Base-by-base conservation (phyloP, 2,329 filamentous ascomycete species). In the Penicillium sp. region DNA sequence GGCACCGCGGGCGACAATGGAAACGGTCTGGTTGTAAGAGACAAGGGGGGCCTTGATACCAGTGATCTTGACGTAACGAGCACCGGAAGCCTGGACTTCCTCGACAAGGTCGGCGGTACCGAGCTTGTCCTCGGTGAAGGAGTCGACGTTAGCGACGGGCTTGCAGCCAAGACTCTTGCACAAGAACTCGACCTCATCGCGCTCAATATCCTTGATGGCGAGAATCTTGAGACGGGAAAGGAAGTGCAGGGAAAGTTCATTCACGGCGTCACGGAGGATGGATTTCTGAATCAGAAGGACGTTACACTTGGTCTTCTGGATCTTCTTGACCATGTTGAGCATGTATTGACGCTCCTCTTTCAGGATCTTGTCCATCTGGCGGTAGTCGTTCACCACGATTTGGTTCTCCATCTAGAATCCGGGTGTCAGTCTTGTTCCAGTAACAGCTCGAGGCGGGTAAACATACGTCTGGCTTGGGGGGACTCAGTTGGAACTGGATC, bases 221-320 rank as follows among this genome's bases (percentile, higher is more conserved):
- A 97, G 82, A 66, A 99, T 99, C 77, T 93, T 93, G 61, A 97
- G 88, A 76, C 97, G 96, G 69, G 94, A 91, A 62, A 99, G 83
- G 84, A 99, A 99, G 79, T 99, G 94, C 62, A 99, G 84, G 60
- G 91, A 96, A 56, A 99, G 84, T 68, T 99, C 94, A 80, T 99
- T 99, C 74, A 99, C 92, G 35, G 94, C 94, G 70, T 99, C 94
- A 67, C 94, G 88, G 56, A 99, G 86, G 67, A 99, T 99, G 14
- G 93, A 97, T 80, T 99, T 99, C 73, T 99, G 94, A 67, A 99
- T 97, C 65, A 99, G 82, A 42, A 97, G 86, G 41, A 99, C 94
- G 69, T 99, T 99, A 80, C 94, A 99, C 82, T 97, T 99, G 65
- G 94, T 92, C 84, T 97, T 99, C 81, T 97, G 97, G 77, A 99